Percentiles rank a stretch among this genome's conserved stretches.
These are phyloP conservation scores for Podaxis sp. DNA, from an alignment of 768 basidiomycete species.

Conservation along the genomic window DNA sequence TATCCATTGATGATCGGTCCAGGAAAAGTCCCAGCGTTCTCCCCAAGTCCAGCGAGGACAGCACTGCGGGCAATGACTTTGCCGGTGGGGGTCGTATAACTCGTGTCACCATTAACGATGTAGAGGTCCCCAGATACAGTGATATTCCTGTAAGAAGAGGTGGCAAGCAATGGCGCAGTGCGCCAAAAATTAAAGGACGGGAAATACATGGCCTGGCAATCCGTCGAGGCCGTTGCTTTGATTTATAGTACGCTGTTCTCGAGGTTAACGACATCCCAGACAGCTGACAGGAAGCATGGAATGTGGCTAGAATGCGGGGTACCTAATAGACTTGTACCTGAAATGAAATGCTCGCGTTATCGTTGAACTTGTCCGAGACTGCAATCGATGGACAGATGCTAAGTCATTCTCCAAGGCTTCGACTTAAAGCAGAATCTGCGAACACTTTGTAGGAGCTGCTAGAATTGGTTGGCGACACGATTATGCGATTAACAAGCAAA, in stretches of 20 bases:
- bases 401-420: too few relatives aligned
- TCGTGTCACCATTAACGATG: background rate
- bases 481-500: too few relatives aligned
- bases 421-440: too few relatives aligned
- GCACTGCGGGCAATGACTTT: background rate
- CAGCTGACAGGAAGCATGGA: background rate
- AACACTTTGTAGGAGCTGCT: too few relatives aligned
- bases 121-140: background rate
- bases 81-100: background rate
- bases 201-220: background rate
- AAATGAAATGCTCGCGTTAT: background rate
- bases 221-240: background rate
- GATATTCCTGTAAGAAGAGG: background rate
- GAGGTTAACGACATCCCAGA: background rate
- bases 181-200: background rate
- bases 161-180: background rate
- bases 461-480: too few relatives aligned
- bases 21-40: conserved; percentile 16
- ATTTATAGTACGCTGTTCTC: background rate
- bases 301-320: background rate
- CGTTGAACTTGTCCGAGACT: too few relatives aligned
- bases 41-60: conserved; percentile 11
- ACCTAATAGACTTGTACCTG: background rate
- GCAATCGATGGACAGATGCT: too few relatives aligned
- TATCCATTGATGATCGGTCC: conserved; percentile 25